Conservation (phyloP, 2,329 filamentous ascomycete genomes). For the Hymenotorrendiella dingleyae region DNA sequence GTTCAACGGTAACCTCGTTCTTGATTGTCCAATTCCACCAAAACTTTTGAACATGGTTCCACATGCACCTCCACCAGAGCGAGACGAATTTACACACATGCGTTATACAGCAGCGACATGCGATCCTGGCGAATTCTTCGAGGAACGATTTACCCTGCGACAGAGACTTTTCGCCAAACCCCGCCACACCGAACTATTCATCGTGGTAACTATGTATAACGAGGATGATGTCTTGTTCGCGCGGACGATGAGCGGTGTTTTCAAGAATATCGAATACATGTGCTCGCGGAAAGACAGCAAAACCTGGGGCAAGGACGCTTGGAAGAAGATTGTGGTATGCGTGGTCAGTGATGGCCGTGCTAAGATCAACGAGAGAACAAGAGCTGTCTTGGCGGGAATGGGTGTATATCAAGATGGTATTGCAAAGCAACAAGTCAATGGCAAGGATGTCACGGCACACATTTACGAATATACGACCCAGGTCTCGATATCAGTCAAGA, state of each 20-base stretch:
- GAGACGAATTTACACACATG: constrained; percentile 87
- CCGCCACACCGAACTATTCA: constrained; percentile 89
- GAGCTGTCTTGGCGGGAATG: constrained; percentile 83
- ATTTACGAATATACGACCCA: constrained; percentile 95
- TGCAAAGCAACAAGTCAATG: constrained; percentile 95
- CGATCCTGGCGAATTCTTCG: constrained; percentile 82
- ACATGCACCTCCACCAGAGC: constrained; percentile 53
- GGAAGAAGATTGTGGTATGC: constrained; percentile 99
- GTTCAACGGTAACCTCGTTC: constrained; percentile 92
- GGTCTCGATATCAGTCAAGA: constrained; percentile 83
- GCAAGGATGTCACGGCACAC: constrained; percentile 92
- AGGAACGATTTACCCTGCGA: constrained; percentile 83
- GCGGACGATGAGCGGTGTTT: constrained; percentile 90
- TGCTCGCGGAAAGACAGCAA: constrained; percentile 88
- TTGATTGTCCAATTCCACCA: constrained; percentile 93
- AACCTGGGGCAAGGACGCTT: constrained; percentile 96
- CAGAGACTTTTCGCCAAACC: constrained; percentile 90
- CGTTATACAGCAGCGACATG: constrained; percentile 92
- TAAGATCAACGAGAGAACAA: constrained; percentile 91
- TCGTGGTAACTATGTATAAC: constrained; percentile 98
- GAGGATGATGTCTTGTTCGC: constrained; percentile 96
- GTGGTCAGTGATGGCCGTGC: constrained; percentile 94
- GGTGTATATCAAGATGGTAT: constrained; percentile 98
- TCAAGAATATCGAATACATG: constrained; percentile 99
- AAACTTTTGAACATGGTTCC: constrained; percentile 59